phyloP scores from a whole-genome alignment of 73 alveolate species.

The Paramecium pentaurelia region DNA sequence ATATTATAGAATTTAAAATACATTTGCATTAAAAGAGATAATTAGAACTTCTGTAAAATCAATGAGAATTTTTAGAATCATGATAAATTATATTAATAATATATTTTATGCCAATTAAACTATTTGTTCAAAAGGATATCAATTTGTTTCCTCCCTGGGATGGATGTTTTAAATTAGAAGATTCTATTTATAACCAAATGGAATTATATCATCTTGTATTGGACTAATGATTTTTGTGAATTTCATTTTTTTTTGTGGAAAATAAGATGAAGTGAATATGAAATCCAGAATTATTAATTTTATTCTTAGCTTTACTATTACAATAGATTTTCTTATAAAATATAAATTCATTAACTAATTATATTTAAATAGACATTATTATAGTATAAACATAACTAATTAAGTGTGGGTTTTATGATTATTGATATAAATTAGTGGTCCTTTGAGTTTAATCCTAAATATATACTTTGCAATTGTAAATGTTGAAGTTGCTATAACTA shows the following conservation, averaged over 20 bases:
- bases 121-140: neutral
- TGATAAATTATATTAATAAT: neutral
- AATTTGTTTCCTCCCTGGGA: slow-evolving; percentile 6
- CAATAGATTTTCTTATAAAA: neutral
- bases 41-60: neutral
- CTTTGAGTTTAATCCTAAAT: neutral
- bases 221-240: neutral
- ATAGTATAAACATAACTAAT: neutral
- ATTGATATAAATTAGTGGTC: neutral
- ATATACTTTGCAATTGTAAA: neutral
- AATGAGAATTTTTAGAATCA: neutral
- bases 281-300: neutral
- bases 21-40: neutral
- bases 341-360: neutral
- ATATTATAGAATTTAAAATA: neutral
- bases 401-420: neutral
- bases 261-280: neutral
- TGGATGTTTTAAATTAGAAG: neutral
- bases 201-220: neutral
- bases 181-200: neutral
- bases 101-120: neutral
- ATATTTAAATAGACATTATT: neutral
- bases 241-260: slow-evolving; percentile 18
- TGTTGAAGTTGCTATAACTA: neutral
- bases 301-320: neutral